A percentile compares a stretch with the other conserved stretches of the same genome.
These are phyloP conservation scores for Populus euphratica DNA, from an alignment of 345 rosid genomes.

Conservation along the genomic window DNA sequence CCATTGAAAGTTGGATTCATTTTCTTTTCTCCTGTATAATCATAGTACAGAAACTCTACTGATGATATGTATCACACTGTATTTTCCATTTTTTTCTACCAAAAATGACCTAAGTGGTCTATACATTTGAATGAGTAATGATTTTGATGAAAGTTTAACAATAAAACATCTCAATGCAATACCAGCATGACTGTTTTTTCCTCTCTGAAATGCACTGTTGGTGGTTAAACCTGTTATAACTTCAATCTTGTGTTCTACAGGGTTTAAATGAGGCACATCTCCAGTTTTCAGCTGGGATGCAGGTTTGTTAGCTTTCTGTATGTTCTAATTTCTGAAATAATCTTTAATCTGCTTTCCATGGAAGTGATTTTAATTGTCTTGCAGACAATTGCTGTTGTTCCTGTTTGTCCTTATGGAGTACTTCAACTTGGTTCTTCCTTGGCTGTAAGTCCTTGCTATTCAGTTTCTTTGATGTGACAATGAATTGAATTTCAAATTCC, in stretches of 20 bases:
- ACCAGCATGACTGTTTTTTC: not conserved
- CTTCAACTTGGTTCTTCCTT: constrained; percentile 82
- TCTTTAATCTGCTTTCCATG: constrained; percentile 12
- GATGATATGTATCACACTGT: not conserved
- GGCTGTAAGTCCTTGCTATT: constrained; percentile 45
- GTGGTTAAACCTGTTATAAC: constrained; percentile 10
- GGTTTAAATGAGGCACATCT: constrained; percentile 68
- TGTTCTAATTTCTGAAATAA: not conserved
- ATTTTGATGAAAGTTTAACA: not conserved
- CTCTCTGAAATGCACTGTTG: not conserved
- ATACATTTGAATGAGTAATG: not conserved
- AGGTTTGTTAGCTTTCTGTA: constrained; percentile 47
- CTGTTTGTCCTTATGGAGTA: constrained; percentile 79
- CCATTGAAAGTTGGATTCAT: not conserved
- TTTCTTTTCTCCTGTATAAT: not conserved
- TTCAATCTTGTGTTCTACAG: constrained; percentile 31
- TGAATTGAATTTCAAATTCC: not conserved
- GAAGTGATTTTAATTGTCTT: constrained; percentile 10
- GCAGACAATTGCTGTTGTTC: constrained; percentile 85
- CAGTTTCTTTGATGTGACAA: not conserved
- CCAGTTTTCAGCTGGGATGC: constrained; percentile 86
- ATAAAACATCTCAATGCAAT: not conserved
- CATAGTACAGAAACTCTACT: not conserved
- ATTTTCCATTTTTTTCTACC: not conserved
- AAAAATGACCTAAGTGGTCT: not conserved